Percentiles rank a stretch among this genome's conserved stretches.
phyloP scores from a whole-genome alignment of 2,329 filamentous ascomycete species.

The Ceratocystis destructans region DNA sequence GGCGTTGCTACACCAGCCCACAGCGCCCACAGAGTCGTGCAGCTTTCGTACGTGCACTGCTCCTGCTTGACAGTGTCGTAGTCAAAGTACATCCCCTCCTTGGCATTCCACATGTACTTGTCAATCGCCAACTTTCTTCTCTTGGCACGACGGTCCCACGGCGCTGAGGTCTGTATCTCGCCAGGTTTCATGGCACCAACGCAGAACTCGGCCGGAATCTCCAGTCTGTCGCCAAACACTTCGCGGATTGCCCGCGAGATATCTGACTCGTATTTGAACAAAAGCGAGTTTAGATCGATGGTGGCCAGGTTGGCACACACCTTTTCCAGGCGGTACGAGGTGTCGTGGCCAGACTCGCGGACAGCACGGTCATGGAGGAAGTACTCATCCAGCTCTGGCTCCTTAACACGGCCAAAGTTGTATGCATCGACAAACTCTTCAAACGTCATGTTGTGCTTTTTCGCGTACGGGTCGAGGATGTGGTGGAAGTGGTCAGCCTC shows the following conservation, averaged over 20 bases:
- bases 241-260: constrained; percentile 76
- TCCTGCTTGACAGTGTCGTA: constrained; percentile 76
- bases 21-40: constrained; percentile 93
- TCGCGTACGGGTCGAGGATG: constrained; percentile 63
- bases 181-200: constrained; percentile 48
- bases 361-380: constrained; percentile 93
- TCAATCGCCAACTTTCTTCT: constrained; percentile 75
- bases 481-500: constrained; percentile 79
- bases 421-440: constrained; percentile 78
- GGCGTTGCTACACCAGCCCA: constrained; percentile 86
- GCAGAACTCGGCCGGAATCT: constrained; percentile 73
- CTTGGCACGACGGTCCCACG: constrained; percentile 82
- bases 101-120: constrained; percentile 85
- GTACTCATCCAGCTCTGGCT: constrained; percentile 87
- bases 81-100: constrained; percentile 94
- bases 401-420: constrained; percentile 59
- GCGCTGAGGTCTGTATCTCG: constrained; percentile 65
- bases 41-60: constrained; percentile 74
- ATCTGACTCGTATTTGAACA: constrained; percentile 96
- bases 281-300: constrained; percentile 81
- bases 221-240: constrained; percentile 68
- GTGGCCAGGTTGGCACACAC: constrained; percentile 81
- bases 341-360: constrained; percentile 93
- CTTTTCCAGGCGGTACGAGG: constrained; percentile 80
- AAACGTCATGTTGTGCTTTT: constrained; percentile 73